Evolutionary conservation across 352 stramenopile genomes (phyloP).

Genomic region (Phytophthora citricola): DNA sequence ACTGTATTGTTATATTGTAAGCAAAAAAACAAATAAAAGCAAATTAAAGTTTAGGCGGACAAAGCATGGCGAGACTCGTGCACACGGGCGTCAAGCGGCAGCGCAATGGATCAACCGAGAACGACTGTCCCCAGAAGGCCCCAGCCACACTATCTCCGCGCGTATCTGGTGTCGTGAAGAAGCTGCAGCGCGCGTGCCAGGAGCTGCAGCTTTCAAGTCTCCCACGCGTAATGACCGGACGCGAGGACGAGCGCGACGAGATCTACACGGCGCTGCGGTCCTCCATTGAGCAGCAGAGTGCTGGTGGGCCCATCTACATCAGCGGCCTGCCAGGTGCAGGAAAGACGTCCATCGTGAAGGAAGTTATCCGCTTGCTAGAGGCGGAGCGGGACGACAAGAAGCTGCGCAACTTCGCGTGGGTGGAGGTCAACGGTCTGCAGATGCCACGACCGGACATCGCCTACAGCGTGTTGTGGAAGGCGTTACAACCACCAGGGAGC

Average conservation of each 20-base stretch:
- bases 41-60: too few relatives aligned
- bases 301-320: slow-evolving; percentile 69
- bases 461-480: slow-evolving; percentile 72
- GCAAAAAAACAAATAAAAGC: too few relatives aligned
- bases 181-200: slow-evolving; percentile 59
- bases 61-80: too few relatives aligned
- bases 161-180: slow-evolving; percentile 30
- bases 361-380: slow-evolving; percentile 64
- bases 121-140: background rate
- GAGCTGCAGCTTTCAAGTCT: slow-evolving; percentile 71
- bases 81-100: slow-evolving; percentile 12
- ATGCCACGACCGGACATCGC: slow-evolving; percentile 71
- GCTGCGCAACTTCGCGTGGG: slow-evolving; percentile 60
- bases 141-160: background rate
- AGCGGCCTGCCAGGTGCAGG: slow-evolving; percentile 71
- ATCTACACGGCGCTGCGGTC: slow-evolving; percentile 62
- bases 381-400: slow-evolving; percentile 35
- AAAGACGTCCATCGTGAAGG: slow-evolving; percentile 79
- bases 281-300: slow-evolving; percentile 61
- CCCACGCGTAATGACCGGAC: slow-evolving; percentile 58
- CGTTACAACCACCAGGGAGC: slow-evolving; percentile 37
- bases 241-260: slow-evolving; percentile 64
- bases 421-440: slow-evolving; percentile 77
- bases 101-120: background rate
- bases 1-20: too few relatives aligned